Evolutionary conservation across 1,139 yeast genomes (phyloP).

Genomic region (Yamadazyma trypodendri): DNA sequence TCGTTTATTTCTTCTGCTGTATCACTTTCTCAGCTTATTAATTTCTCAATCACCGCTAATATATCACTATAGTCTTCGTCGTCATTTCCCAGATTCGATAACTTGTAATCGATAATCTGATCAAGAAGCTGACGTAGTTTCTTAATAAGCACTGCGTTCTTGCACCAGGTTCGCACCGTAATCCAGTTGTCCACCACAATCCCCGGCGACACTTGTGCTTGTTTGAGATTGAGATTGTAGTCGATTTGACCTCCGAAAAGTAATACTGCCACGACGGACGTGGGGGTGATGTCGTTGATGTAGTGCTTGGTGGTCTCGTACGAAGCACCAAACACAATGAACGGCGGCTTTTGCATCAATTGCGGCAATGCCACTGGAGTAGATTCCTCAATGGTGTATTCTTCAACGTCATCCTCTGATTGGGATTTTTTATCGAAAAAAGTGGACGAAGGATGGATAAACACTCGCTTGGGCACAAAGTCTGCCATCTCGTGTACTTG

Average conservation of each 20-base stretch:
- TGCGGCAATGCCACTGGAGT: conserved; percentile 27
- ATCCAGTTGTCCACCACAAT: conserved; percentile 75
- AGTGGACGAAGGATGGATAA: conserved; percentile 17
- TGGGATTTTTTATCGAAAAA: conserved; percentile 17
- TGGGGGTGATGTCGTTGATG: conserved; percentile 76
- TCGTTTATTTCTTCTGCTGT: too few species aligned
- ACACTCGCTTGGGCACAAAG: conserved; percentile 13
- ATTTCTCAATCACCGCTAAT: conserved; percentile 1
- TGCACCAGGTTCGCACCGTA: conserved; percentile 88
- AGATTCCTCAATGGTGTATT: conserved; percentile 26
- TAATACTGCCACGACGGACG: conserved; percentile 65
- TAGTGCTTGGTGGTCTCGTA: conserved; percentile 67
- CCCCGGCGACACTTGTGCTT: conserved; percentile 55
- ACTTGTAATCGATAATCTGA: conserved; percentile 57
- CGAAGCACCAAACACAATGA: conserved; percentile 55
- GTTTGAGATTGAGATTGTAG: conserved; percentile 56
- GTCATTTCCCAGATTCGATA: conserved; percentile 11
- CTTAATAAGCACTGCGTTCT: conserved; percentile 83
- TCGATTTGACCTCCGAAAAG: conserved; percentile 76
- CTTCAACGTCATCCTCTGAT: conserved; percentile 32
- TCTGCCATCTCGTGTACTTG: conserved; percentile 5
- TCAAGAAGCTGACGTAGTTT: conserved; percentile 67
- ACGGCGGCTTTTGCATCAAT: conserved; percentile 41
- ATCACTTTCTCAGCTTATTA: neutral
- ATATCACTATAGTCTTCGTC: conserved; percentile 2